phyloP scores from a whole-genome alignment of 176 grass and related monocot species.

The Raddia distichophylla region DNA sequence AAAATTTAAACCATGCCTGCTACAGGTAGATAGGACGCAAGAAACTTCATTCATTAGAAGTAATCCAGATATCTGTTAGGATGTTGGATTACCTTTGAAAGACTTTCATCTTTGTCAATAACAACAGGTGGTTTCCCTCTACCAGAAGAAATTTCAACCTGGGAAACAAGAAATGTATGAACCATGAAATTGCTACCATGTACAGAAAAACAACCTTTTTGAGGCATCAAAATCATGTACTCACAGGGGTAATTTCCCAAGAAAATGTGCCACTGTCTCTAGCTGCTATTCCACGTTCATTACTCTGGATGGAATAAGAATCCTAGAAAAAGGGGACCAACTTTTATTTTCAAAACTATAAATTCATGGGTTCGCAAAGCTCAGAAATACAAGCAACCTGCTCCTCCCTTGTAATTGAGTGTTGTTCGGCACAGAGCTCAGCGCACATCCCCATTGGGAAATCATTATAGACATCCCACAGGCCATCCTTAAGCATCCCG shows the following conservation, averaged over 20 bases:
- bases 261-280: slow-evolving; percentile 64
- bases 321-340: slow-evolving; percentile 54
- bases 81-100: slow-evolving; percentile 70
- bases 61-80: background rate
- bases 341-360: background rate
- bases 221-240: slow-evolving; percentile 15
- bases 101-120: slow-evolving; percentile 87
- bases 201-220: background rate
- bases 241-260: slow-evolving; percentile 90
- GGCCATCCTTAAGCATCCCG: slow-evolving; percentile 89
- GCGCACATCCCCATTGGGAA: slow-evolving; percentile 93
- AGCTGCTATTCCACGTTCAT: slow-evolving; percentile 76
- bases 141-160: slow-evolving; percentile 85
- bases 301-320: slow-evolving; percentile 81
- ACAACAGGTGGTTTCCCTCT: slow-evolving; percentile 75
- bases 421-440: slow-evolving; percentile 73
- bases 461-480: slow-evolving; percentile 96
- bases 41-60: background rate
- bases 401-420: slow-evolving; percentile 72
- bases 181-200: slow-evolving; percentile 18
- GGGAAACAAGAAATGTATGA: slow-evolving; percentile 20
- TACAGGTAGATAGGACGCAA: background rate
- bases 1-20: background rate
- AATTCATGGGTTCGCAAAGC: background rate
- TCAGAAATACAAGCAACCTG: slow-evolving; percentile 52